Base-by-base conservation (phyloP, 108 stramenopile genomes). In the Nitzschia putrida region DNA sequence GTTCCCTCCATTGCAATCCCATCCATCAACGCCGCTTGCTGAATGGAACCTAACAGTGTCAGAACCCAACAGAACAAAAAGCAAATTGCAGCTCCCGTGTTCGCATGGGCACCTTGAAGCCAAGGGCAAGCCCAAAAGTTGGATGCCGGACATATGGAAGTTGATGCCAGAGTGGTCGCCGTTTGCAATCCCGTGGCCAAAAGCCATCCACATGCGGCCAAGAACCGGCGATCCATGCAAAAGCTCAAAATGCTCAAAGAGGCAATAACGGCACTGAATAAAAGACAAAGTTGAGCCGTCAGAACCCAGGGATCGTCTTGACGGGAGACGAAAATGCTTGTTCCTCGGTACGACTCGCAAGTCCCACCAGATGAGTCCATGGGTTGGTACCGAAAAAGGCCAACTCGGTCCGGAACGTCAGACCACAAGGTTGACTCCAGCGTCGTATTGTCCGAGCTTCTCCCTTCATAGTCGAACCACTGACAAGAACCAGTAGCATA, bases 81-180 rank as follows among this genome's bases (percentile, higher is more conserved):
- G 22, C 43, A 63, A 7, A 37, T 40, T 21, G 61, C 61, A 26
- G 61, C 61, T 44, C 61, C 44, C 22, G 61, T 43, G 44, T 39
- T 63, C 22, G 61, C 61, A 63, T 63, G 61, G 44, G 61, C 61
- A 5, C 61, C 61, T 45, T 63, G 61, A 8, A 63, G 24, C 61
- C 61, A 63, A 0, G 61, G 61, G 23, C 61, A 63, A 44, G 43
- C 61, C 61, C 61, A 63, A 47, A 63, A 63, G 23, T 63, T 43
- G 23, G n/a, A 45, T 8, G 38, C 10, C 8, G 38, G 8, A 63
- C 61, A 63, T 1, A 63, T 22, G 20, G 61, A 37, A 0, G 61
- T 63, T 0, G 61, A 13, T n/a, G 61, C 61, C 42, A 63, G 22
- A 22, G 43, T 40, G 9, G 44, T 40, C 12, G 61, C 61, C 8